Conservation (phyloP, 2,329 filamentous ascomycete species). For the Grosmannia serpens region DNA sequence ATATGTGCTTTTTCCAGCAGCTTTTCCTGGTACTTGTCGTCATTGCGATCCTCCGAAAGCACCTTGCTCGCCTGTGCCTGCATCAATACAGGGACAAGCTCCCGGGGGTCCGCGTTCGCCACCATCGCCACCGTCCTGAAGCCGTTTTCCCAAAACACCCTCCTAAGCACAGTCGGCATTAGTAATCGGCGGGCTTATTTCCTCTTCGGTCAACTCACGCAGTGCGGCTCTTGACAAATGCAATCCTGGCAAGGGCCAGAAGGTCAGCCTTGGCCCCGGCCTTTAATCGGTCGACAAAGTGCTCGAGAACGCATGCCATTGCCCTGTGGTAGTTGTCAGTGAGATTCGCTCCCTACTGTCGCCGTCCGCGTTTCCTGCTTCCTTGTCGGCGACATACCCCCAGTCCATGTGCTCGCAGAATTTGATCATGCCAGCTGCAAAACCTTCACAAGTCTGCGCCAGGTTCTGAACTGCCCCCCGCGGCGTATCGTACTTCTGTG, state of each 20-base stretch:
- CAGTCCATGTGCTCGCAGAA: slow-evolving; percentile 70
- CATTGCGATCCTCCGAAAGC: slow-evolving; percentile 42
- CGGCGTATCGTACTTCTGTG: slow-evolving; percentile 58
- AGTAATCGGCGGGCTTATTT: background rate
- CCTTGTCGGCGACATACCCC: slow-evolving; percentile 32
- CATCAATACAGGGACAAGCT: slow-evolving; percentile 60
- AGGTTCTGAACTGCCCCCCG: slow-evolving; percentile 61
- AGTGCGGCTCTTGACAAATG: slow-evolving; percentile 67
- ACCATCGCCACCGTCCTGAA: slow-evolving; percentile 56
- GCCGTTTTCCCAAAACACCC: slow-evolving; percentile 66
- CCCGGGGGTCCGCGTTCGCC: slow-evolving; percentile 56
- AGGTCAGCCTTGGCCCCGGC: slow-evolving; percentile 62
- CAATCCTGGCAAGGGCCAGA: slow-evolving; percentile 57
- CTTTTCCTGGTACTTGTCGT: slow-evolving; percentile 51
- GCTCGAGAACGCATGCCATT: slow-evolving; percentile 59
- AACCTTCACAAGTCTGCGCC: slow-evolving; percentile 65
- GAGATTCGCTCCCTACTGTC: background rate
- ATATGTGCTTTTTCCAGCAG: slow-evolving; percentile 46
- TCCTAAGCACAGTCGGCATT: slow-evolving; percentile 13
- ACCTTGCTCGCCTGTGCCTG: slow-evolving; percentile 59
- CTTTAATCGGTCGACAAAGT: slow-evolving; percentile 62
- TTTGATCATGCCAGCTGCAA: slow-evolving; percentile 68
- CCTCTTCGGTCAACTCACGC: slow-evolving; percentile 31
- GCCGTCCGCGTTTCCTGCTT: background rate
- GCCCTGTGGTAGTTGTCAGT: slow-evolving; percentile 30